Base-by-base conservation (phyloP, 2,329 filamentous ascomycete species). In the Sclerotinia subarctica region DNA sequence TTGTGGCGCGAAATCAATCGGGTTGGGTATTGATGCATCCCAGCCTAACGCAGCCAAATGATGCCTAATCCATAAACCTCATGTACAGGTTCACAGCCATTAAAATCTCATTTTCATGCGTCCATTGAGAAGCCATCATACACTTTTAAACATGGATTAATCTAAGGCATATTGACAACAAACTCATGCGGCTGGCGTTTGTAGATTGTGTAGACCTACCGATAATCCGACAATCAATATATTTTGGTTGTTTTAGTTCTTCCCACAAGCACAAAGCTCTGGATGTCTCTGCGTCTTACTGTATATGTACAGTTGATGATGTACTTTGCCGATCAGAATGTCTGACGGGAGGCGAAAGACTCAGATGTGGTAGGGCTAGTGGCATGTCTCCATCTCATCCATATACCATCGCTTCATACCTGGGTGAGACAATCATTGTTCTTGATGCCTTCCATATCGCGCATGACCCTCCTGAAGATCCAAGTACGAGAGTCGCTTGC, bases 11-110 rank as follows among this genome's bases (percentile, higher is more conserved):
- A 72, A 72, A 60, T 70, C 70, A 67, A 64, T 68, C 71, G 74
- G 68, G 78, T 82, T 80, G 80, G 81, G 81, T 80, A 81, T 76
- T 79, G 78, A 82, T 80, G 80, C 81, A 77, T 79, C 72, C 72
- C 73, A 71, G 78, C 79, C 80, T 76, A 72, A 68, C 62, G 49
- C 32, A 32, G 58, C 13, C 58, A 63, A 66, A 54, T 52, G 42
- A 38, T 65, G 63, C 63, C 63, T 65, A 65, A 65, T 24, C 63
- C 52, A 65, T 47, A 62, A 54, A 54, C 49, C 35, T 59, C 32
- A 65, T 57, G 44, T n/a, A 64, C 60, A 65, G 63, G 49, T 46
- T 35, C 19, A 59, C 57, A 60, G 38, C 56, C 38, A 54, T 52
- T 67, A 63, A 56, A 54, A 66, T n/a, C 51, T 46, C 26, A 32